Evolutionary conservation across 2,329 filamentous ascomycete species (phyloP), one percentile per base, ranked within the genome.

Genomic region (Colletotrichum chrysophilum): DNA sequence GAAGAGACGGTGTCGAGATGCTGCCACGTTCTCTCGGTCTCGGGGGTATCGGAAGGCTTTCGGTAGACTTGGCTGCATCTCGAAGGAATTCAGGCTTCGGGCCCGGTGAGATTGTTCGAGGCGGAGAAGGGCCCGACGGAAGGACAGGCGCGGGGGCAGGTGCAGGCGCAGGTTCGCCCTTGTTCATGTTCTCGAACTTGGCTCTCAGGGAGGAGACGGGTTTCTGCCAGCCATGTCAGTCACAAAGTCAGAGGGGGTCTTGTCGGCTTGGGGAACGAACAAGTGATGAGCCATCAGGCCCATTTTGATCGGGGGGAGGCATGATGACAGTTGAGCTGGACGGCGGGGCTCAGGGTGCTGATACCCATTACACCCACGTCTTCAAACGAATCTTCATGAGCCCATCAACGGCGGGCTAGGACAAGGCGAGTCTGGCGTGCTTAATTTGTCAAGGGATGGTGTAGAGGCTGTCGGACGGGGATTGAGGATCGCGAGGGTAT

Each of bases 191-290:
- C 87, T 97, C 95, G 83, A 96, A 97, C 80, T 94, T 93, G 77
- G 94, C 95, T 77, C 93, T 91, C 76, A 97, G 88, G 67, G 94
- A 96, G 67, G 95, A 97, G 66, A 97, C 94, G 30, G 95, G 94
- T 87, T 93, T 95, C 94, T 95, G 77, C 7, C 36, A 66, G 10
- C 24, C 34, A 24, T 62, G 77, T 84, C 77, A 85, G 83, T 75
- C n/a, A 52, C 10, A 78, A 28, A 70, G 74, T 26, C 21, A 32
- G 28, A 14, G 26, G 48, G n/a, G 21, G n/a, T 13, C 7, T 13
- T 9, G 56, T 55, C 10, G 26, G 52, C 6, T 26, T 13, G 28
- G 60, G 10, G 38, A 69, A 84, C 92, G 84, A 84, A 94, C 93
- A 80, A 96, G 92, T 78, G 94, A 96, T 75, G 94, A 93, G 86